Base-by-base conservation (phyloP, 2,329 filamentous ascomycete genomes). In the Trichoderma pleuroti region DNA sequence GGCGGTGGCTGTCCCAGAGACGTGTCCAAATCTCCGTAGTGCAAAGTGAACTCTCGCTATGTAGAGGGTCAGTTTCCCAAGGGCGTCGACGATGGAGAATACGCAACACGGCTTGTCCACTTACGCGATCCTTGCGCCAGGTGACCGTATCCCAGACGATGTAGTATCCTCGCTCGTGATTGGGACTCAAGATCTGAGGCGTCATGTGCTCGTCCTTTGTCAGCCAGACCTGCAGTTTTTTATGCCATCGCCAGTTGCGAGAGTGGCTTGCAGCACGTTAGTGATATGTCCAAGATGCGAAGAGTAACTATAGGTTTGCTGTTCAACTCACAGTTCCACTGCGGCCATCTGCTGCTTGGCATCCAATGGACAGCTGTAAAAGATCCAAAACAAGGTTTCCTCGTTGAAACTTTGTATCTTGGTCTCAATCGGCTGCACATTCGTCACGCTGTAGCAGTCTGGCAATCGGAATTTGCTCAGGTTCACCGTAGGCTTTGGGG, bases 201-300 rank as follows among this genome's bases (percentile, higher is more conserved):
- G 86, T 85, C 87, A 91, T 88, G 74, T 88, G 82, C 70, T 91
- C 88, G 75, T 91, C 89, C 78, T 91, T 91, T 6, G 89, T 91
- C 63, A 91, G 80, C 89, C 89, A 91, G 28, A 90, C 79, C 74
- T 88, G 87, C 28, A 89, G 80, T 78, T 89, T 89, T 81, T 90
- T 90, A 78, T 91, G 89, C 86, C 89, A 91, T 72, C 89, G 83
- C 89, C 89, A 91, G 77, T 90, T 90, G 24, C 89, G 85, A 71
- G 85, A 86, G 75, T 88, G 87, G 56, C 88, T 91, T 30, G n/a
- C 42, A 70, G 18, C n/a, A 26, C 36, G 54, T 73, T 42, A 68
- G 71, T 70, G 32, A 64, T 60, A 16, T 24, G 16, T 11, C 24
- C 21, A 59, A 12, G 30, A 54, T 2, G 34, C 10, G 18, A 14